Evolutionary conservation across 108 stramenopile genomes (phyloP).

Genomic region (Cylindrotheca fusiformis): DNA sequence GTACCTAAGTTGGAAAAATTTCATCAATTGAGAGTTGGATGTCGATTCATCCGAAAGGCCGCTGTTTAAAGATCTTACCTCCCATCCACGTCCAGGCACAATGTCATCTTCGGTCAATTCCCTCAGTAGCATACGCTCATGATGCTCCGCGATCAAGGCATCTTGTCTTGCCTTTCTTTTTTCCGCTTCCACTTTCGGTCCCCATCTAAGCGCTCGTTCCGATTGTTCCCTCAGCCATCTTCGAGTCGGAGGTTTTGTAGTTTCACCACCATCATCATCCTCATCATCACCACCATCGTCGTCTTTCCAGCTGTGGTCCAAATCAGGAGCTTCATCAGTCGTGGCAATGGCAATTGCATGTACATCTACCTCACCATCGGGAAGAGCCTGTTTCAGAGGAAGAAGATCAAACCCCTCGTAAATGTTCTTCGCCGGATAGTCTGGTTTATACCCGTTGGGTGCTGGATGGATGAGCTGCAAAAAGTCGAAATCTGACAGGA

Average conservation of each 20-base stretch:
- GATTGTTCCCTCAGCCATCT: constrained; percentile 6
- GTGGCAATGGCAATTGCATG: constrained; percentile 41
- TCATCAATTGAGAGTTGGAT: background rate
- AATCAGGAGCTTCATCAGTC: constrained; percentile 4
- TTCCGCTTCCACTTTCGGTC: background rate
- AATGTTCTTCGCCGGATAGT: constrained; percentile 20
- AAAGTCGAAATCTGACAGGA: constrained; percentile 25
- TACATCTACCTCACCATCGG: constrained; percentile 58
- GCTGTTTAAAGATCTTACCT: constrained; percentile 19
- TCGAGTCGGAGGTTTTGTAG: constrained; percentile 2
- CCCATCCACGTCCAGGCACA: constrained; percentile 28
- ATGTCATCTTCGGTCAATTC: constrained; percentile 4
- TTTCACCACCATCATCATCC: background rate
- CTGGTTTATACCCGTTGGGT: constrained; percentile 32
- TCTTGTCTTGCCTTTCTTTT: background rate
- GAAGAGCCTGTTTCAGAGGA: constrained; percentile 35
- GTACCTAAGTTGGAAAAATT: background rate
- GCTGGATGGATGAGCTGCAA: constrained; percentile 34
- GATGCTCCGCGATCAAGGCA: too few species aligned
- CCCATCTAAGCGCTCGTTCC: constrained; percentile 4
- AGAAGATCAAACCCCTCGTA: constrained; percentile 58
- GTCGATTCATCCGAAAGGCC: constrained; percentile 71
- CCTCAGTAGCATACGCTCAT: too few species aligned
- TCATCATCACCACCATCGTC: background rate
- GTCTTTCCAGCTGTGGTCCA: constrained; percentile 12